phyloP scores from a whole-genome alignment of 768 basidiomycete genomes.

The Auriculariales sp. region DNA sequence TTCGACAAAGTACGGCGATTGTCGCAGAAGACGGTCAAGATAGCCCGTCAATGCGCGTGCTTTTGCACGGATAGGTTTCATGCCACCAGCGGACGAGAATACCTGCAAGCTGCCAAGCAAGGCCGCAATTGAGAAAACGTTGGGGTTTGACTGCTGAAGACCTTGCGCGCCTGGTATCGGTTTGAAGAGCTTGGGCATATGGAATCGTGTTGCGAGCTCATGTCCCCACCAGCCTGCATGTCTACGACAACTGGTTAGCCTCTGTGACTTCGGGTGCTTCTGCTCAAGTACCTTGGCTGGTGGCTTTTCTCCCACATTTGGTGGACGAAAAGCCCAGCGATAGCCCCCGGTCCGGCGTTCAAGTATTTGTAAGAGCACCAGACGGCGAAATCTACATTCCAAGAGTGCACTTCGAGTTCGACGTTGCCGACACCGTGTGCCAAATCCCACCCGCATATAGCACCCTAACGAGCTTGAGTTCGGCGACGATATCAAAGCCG shows the following conservation, averaged over 20 bases:
- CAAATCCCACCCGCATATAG: conserved; percentile 90
- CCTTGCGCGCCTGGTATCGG: conserved; percentile 86
- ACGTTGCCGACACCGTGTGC: conserved; percentile 95
- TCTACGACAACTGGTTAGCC: too few relatives aligned
- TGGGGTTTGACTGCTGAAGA: conserved; percentile 93
- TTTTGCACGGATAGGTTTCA: conserved; percentile 50
- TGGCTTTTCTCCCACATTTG: conserved; percentile 57
- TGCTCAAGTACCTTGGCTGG: conserved; percentile 57
- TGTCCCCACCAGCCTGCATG: conserved; percentile 99
- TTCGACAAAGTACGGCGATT: conserved; percentile 51
- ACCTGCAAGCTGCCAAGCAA: conserved; percentile 72
- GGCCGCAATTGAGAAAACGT: conserved; percentile 61
- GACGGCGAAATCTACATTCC: conserved; percentile 93
- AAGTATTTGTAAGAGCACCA: conserved; percentile 99
- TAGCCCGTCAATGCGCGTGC: conserved; percentile 54
- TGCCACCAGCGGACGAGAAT: conserved; percentile 68
- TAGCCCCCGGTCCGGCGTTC: conserved; percentile 93
- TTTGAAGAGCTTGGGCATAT: conserved; percentile 73
- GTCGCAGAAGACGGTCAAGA: conserved; percentile 48
- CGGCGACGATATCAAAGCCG: conserved; percentile 3
- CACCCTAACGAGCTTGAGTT: conserved; percentile 43
- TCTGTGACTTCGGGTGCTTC: background rate
- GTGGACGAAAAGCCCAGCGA: conserved; percentile 86
- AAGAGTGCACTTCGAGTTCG: conserved; percentile 75
- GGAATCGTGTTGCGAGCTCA: conserved; percentile 71